Evolutionary conservation across 352 stramenopile genomes (phyloP).

Genomic region (Globisporangium orthogonon): DNA sequence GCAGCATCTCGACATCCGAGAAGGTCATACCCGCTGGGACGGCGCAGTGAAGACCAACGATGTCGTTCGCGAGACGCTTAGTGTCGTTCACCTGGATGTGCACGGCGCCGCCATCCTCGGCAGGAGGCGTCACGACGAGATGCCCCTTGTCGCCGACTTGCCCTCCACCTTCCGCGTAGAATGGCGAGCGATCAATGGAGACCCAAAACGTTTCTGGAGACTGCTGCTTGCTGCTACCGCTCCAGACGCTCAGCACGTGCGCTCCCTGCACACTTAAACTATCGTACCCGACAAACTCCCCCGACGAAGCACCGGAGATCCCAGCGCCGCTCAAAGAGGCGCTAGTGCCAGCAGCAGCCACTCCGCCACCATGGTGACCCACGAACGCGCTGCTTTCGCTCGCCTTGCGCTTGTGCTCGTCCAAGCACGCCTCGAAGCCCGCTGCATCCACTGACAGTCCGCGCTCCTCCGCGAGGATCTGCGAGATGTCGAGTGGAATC

Average conservation of each 20-base stretch:
- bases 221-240: background rate
- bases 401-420: constrained; percentile 41
- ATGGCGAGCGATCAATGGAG: constrained; percentile 54
- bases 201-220: constrained; percentile 20
- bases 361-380: constrained; percentile 12
- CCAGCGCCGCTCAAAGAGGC: background rate
- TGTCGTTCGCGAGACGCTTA: constrained; percentile 29
- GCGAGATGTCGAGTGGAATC: constrained; percentile 73
- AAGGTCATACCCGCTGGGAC: constrained; percentile 23
- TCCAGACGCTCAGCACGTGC: constrained; percentile 33
- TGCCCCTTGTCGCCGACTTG: constrained; percentile 65
- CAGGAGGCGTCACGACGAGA: constrained; percentile 18
- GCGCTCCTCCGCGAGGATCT: constrained; percentile 54
- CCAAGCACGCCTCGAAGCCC: constrained; percentile 44
- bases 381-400: constrained; percentile 37
- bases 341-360: background rate
- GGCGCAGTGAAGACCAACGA: constrained; percentile 38
- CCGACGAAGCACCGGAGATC: background rate
- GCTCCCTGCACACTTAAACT: constrained; percentile 26
- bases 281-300: constrained; percentile 61
- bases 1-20: constrained; percentile 19
- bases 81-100: constrained; percentile 34
- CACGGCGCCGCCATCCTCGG: constrained; percentile 1
- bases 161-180: constrained; percentile 72
- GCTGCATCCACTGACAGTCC: constrained; percentile 45